Percentiles rank a stretch among this genome's conserved stretches.
Evolutionary conservation across 169 alveolate genomes (phyloP).

Genomic region (Perkinsus marinus): DNA sequence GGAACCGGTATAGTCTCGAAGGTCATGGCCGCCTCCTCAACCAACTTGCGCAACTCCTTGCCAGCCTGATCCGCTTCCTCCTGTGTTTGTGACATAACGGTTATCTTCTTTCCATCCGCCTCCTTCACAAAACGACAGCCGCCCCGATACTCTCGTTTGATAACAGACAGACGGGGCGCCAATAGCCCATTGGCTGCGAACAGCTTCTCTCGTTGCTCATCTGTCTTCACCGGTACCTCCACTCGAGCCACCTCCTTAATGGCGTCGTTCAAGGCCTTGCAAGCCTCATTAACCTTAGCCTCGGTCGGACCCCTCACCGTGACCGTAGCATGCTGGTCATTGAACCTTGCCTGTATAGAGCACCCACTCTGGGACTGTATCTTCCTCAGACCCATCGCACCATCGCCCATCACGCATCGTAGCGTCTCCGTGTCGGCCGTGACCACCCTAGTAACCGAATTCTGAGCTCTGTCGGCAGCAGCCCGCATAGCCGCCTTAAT

Average conservation of each 20-base stretch:
- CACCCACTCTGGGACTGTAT: not conserved
- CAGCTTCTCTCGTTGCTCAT: not conserved
- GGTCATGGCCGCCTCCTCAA: not conserved
- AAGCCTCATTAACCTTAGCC: not conserved
- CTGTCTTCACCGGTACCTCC: not conserved
- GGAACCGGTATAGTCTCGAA: not conserved
- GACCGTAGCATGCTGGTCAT: not conserved
- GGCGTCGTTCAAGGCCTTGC: not conserved
- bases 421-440: not conserved
- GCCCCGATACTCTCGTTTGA: not conserved
- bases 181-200: not conserved
- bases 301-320: not conserved
- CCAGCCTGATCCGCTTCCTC: not conserved
- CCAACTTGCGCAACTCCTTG: not conserved
- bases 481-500: not conserved
- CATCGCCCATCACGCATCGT: not conserved
- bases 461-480: not conserved
- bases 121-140: not conserved
- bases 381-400: not conserved
- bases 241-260: not conserved
- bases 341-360: not conserved
- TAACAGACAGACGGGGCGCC: not conserved
- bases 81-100: not conserved
- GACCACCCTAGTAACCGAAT: not conserved
- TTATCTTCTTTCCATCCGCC: not conserved